Evolutionary conservation across 257 asterid genomes (phyloP).

Genomic region (Cinchona pubescens): DNA sequence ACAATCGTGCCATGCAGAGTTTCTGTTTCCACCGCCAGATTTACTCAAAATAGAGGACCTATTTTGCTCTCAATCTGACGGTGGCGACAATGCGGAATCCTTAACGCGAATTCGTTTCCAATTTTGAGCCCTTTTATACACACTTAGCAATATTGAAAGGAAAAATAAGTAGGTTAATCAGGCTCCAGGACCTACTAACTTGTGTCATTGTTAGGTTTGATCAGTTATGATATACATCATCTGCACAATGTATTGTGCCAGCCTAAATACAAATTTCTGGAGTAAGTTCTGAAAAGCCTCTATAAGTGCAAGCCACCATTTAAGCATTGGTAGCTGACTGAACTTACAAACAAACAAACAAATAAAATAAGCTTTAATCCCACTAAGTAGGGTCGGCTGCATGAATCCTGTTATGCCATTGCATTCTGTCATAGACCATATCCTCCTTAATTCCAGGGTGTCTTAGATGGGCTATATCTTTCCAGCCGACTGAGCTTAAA

Average conservation of each 20-base stretch:
- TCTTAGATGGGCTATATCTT: too few species aligned
- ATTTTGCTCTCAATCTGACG: too few species aligned
- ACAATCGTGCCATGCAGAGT: too few species aligned
- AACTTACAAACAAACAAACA: background rate
- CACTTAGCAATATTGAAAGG: background rate
- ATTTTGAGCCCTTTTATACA: conserved; percentile 2
- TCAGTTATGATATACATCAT: background rate
- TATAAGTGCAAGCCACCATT: background rate
- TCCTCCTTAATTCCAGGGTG: too few species aligned
- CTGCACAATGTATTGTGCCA: background rate
- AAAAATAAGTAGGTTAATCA: background rate
- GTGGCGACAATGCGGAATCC: too few species aligned
- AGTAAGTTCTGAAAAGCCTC: background rate
- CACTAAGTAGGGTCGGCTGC: too few species aligned
- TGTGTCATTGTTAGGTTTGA: background rate
- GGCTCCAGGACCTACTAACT: background rate
- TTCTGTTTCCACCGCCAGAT: too few species aligned
- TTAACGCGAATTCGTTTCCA: too few species aligned
- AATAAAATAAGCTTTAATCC: too few species aligned
- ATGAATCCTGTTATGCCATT: too few species aligned
- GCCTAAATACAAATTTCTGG: background rate
- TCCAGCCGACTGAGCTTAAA: background rate
- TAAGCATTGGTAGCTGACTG: background rate
- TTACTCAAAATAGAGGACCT: too few species aligned
- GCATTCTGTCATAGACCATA: too few species aligned